Percentiles rank a stretch among this genome's conserved stretches.
Conservation (phyloP, 1,139 yeast species). For the Tardiomyces blankii region DNA sequence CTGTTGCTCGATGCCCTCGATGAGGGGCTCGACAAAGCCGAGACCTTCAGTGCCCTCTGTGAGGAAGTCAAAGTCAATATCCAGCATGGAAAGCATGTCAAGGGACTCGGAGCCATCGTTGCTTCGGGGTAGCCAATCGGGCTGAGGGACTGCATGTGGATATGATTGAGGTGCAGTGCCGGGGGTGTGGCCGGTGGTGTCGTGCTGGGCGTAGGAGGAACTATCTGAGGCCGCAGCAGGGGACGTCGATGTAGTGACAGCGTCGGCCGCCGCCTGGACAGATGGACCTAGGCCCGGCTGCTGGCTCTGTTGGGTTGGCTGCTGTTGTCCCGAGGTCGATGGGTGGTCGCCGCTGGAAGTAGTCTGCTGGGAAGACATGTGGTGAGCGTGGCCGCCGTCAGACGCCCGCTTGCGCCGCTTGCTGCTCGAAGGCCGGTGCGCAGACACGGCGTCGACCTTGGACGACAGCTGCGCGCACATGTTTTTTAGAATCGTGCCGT, state of each 20-base stretch:
- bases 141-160: not conserved
- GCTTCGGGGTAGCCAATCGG: not conserved
- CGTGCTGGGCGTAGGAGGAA: too few relatives aligned
- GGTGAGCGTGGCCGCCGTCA: not conserved
- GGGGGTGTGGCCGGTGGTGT: too few relatives aligned
- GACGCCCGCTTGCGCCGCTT: not conserved
- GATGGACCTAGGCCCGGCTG: too few relatives aligned
- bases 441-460: not conserved
- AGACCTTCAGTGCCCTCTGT: conserved; percentile 59
- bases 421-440: not conserved
- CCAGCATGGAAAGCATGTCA: conserved; percentile 14
- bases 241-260: not conserved
- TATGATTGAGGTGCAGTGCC: too few relatives aligned
- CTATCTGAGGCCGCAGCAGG: not conserved
- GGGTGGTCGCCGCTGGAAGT: not conserved
- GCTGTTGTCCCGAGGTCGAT: too few relatives aligned
- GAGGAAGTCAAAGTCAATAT: conserved; percentile 34
- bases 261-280: too few relatives aligned
- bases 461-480: conserved; percentile 53
- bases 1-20: conserved; percentile 66
- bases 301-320: not conserved
- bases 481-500: conserved; percentile 70
- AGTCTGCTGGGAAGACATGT: too few relatives aligned
- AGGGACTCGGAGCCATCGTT: conserved; percentile 2
- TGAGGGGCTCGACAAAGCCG: conserved; percentile 84